phyloP scores from a whole-genome alignment of 768 basidiomycete species.

The Termitomyces sp. region DNA sequence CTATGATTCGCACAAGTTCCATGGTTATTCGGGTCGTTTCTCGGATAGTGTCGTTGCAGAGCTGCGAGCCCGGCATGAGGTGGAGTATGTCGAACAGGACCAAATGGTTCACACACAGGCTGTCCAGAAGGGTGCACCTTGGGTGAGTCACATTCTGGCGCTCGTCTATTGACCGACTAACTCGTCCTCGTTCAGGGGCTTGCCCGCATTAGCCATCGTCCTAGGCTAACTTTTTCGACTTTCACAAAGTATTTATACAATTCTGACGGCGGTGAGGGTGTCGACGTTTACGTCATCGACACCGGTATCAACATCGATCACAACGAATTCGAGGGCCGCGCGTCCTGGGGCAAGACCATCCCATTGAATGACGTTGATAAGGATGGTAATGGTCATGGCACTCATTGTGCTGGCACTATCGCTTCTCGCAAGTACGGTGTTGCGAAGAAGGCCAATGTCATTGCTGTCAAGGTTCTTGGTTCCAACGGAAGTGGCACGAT shows the following conservation, averaged over 20 bases:
- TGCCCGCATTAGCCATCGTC: constrained; percentile 88
- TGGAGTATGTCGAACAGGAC: constrained; percentile 90
- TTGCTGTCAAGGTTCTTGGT: constrained; percentile 93
- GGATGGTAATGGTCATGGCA: constrained; percentile 95
- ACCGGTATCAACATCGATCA: constrained; percentile 89
- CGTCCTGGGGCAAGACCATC: constrained; percentile 90
- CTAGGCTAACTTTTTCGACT: constrained; percentile 67
- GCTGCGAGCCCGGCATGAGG: constrained; percentile 82
- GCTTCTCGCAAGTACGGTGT: constrained; percentile 93
- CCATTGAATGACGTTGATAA: constrained; percentile 77
- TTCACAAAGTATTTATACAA: constrained; percentile 82
- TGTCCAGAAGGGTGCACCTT: constrained; percentile 69
- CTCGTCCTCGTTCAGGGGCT: constrained; percentile 64
- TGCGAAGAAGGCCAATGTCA: constrained; percentile 85
- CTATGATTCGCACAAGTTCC: constrained; percentile 59
- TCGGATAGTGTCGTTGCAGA: constrained; percentile 60
- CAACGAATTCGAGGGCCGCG: constrained; percentile 84
- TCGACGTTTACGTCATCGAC: constrained; percentile 86
- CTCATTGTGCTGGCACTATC: constrained; percentile 94
- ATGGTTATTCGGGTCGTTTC: constrained; percentile 82
- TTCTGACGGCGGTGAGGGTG: constrained; percentile 75
- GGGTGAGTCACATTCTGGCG: constrained; percentile 49
- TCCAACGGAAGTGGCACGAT: constrained; percentile 91
- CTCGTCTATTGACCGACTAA: constrained; percentile 11
- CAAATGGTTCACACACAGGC: constrained; percentile 83